These are phyloP conservation scores for Arthromyces matolae DNA, from an alignment of 768 basidiomycete genomes.

Conservation along the genomic window DNA sequence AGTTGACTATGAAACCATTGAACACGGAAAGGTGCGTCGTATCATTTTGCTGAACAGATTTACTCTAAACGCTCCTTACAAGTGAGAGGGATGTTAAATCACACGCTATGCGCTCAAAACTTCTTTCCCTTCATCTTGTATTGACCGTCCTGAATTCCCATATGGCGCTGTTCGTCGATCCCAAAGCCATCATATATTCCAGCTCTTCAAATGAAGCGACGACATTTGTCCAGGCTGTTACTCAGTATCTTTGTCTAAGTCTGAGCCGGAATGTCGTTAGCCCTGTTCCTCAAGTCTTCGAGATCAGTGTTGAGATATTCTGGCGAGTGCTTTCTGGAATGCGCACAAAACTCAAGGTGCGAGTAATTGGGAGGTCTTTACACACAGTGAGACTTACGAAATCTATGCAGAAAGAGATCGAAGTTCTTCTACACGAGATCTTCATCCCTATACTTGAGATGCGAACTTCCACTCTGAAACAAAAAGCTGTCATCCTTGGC, in stretches of 20 bases:
- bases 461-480: conserved; percentile 92
- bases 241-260: conserved; percentile 91
- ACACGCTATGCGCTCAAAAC: conserved; percentile 95
- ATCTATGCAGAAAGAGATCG: conserved; percentile 89
- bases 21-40: conserved; percentile 79
- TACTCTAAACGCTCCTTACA: no score
- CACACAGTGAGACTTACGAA: conserved; percentile 4
- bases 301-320: conserved; percentile 97
- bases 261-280: conserved; percentile 94
- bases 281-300: conserved; percentile 94
- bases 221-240: conserved; percentile 88
- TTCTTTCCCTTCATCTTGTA: conserved; percentile 91
- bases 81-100: conserved; percentile 96
- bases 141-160: conserved; percentile 90
- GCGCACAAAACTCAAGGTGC: conserved; percentile 92
- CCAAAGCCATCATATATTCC: conserved; percentile 87
- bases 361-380: conserved; percentile 8
- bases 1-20: conserved; percentile 95
- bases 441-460: conserved; percentile 98
- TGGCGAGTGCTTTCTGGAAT: conserved; percentile 94
- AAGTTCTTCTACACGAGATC: conserved; percentile 96
- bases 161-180: conserved; percentile 85
- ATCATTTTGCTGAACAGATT: neutral
- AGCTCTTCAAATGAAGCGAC: conserved; percentile 85
- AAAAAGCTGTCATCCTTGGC: conserved; percentile 88